phyloP scores from a whole-genome alignment of 169 alveolate species.

The Plasmodium yoelii region DNA sequence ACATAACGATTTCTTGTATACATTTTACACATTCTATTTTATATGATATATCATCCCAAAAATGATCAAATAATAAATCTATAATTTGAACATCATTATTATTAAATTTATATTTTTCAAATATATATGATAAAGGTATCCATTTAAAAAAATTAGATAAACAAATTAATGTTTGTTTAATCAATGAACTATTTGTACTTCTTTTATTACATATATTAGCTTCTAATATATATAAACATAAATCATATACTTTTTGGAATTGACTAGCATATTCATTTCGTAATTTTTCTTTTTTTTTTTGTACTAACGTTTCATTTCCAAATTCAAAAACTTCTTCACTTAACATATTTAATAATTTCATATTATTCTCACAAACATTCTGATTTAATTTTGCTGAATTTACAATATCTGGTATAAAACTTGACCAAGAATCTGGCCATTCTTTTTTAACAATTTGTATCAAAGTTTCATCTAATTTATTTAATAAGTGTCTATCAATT shows the following conservation, averaged over 20 bases:
- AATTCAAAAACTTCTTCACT: conserved; percentile 96
- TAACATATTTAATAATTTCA: conserved; percentile 96
- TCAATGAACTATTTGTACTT: conserved; percentile 86
- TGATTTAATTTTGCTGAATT: conserved; percentile 95
- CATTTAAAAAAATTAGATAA: conserved; percentile 94
- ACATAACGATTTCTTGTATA: conserved; percentile 92
- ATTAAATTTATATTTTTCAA: conserved; percentile 88
- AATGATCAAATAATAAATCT: conserved; percentile 89
- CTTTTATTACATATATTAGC: conserved; percentile 88
- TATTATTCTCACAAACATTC: conserved; percentile 97
- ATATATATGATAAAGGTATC: conserved; percentile 95
- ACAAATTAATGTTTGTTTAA: conserved; percentile 93
- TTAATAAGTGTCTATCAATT: conserved; percentile 88
- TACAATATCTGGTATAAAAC: conserved; percentile 98
- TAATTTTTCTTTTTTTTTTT: conserved; percentile 87
- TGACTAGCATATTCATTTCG: conserved; percentile 86
- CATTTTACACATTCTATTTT: conserved; percentile 94
- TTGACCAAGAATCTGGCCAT: conserved; percentile 99
- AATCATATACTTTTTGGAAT: conserved; percentile 88
- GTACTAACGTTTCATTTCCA: conserved; percentile 92
- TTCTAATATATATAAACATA: conserved; percentile 92
- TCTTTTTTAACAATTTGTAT: conserved; percentile 95
- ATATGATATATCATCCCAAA: conserved; percentile 91
- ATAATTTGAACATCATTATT: conserved; percentile 80
- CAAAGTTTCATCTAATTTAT: conserved; percentile 90